Percentiles rank a stretch among this genome's conserved stretches.
phyloP scores from a whole-genome alignment of 306 rosid species.

The Ziziphus jujuba region DNA sequence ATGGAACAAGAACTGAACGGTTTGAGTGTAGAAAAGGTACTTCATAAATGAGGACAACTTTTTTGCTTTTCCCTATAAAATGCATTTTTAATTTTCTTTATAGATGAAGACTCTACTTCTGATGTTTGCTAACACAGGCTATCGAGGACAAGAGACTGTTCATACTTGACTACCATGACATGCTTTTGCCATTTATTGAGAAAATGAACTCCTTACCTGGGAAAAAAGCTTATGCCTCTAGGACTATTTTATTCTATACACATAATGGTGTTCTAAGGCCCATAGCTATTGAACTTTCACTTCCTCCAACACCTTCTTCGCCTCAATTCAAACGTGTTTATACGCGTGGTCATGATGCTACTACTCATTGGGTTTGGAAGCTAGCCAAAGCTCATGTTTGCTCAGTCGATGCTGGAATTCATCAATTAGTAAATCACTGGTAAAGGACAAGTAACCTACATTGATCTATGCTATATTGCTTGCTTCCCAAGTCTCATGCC shows the following conservation, averaged over 20 bases:
- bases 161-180: conserved; percentile 81
- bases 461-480: conserved; percentile 8
- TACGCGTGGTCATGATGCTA: conserved; percentile 83
- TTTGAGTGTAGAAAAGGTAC: conserved; percentile 77
- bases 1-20: conserved; percentile 74
- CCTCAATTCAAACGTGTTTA: conserved; percentile 49
- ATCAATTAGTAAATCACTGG: conserved; percentile 97
- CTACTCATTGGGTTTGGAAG: conserved; percentile 88
- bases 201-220: conserved; percentile 79
- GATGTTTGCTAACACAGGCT: conserved; percentile 49
- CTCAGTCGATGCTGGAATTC: conserved; percentile 87
- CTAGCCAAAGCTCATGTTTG: conserved; percentile 96
- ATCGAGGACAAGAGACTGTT: conserved; percentile 81
- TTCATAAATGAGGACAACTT: neutral
- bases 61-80: neutral
- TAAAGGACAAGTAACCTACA: conserved; percentile 23
- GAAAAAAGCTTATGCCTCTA: conserved; percentile 80
- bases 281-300: conserved; percentile 83
- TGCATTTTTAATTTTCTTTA: neutral
- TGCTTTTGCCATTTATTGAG: conserved; percentile 72
- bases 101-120: conserved; percentile 5
- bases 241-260: conserved; percentile 66
- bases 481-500: neutral
- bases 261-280: conserved; percentile 55
- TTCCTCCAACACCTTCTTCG: conserved; percentile 61